A percentile compares a stretch with the other conserved stretches of the same genome.
These are phyloP conservation scores for Beauveria caledonica DNA, from an alignment of 2,329 filamentous ascomycete species.

Conservation along the genomic window DNA sequence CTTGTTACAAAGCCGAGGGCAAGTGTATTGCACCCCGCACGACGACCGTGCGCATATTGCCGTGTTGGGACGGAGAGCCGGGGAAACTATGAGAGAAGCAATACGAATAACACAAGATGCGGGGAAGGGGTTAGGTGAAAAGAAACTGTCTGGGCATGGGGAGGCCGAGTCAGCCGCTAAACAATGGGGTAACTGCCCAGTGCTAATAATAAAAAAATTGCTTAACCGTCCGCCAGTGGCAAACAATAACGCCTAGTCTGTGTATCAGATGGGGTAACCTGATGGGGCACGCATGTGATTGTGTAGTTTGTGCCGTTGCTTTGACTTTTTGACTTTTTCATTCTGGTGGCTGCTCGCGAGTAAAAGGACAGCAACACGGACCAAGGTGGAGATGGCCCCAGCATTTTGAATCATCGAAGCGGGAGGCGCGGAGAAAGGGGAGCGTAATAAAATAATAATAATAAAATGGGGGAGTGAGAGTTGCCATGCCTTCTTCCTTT, in stretches of 20 bases:
- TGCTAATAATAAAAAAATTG: not conserved
- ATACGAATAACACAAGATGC: not conserved
- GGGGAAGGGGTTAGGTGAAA: constrained; percentile 9
- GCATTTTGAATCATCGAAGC: not conserved
- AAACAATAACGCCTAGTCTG: not conserved
- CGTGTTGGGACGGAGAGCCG: constrained; percentile 5
- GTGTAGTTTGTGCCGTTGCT: not conserved
- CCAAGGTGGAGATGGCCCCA: not conserved
- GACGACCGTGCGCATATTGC: not conserved
- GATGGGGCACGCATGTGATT: constrained; percentile 7
- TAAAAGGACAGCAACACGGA: not conserved
- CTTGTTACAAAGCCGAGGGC: not conserved
- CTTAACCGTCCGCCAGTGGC: not conserved
- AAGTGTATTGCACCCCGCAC: not conserved
- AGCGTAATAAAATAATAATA: too few species aligned
- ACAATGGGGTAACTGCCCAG: not conserved
- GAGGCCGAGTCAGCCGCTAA: not conserved
- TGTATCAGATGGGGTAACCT: not conserved
- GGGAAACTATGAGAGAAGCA: not conserved
- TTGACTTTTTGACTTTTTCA: not conserved
- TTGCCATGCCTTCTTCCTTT: too few species aligned
- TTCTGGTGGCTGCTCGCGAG: not conserved
- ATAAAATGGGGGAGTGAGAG: not conserved
- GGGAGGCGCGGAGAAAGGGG: not conserved
- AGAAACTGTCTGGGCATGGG: not conserved